Evolutionary conservation across 495 filamentous ascomycete species (phyloP), one percentile per base, ranked within the genome.

Genomic region (Xylaria venustula): DNA sequence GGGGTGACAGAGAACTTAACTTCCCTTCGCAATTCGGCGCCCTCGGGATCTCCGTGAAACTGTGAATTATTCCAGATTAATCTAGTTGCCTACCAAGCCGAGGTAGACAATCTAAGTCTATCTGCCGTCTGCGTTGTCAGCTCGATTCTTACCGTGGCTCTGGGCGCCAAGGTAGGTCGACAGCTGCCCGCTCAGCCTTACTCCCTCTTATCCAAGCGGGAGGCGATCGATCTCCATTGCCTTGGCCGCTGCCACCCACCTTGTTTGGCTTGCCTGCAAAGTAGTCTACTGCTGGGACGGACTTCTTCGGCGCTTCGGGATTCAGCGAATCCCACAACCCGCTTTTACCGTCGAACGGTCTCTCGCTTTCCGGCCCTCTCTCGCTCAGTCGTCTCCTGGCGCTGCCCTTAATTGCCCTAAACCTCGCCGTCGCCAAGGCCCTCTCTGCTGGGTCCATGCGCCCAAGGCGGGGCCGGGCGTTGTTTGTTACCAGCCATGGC

Each of bases 391-490:
- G 25, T n/a, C 52, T 37, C 30, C 20, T 40, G 19, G 20, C 25
- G 25, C 49, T 37, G 32, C 17, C n/a, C n/a, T n/a, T n/a, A n/a
- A n/a, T n/a, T n/a, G n/a, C n/a, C n/a, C n/a, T n/a, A n/a, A n/a
- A n/a, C n/a, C n/a, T n/a, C n/a, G n/a, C n/a, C n/a, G n/a, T 34
- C 30, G 30, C 30, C 30, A 34, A 11, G 30, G 5, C 30, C 30
- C 30, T 34, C 11, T 34, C 30, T 11, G 30, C 30, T 15, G 22
- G 30, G 42, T 54, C 28, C n/a, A 54, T 61, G 58, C 20, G 23
- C 54, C 34, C 49, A 53, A 48, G 63, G 68, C 55, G 66, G 68
- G 68, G 63, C 58, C 42, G 60, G 60, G 42, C 49, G n/a, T 48
- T 42, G 50, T 40, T 46, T 30, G 40, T 34, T 44, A 40, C 6